A percentile compares a stretch with the other conserved stretches of the same genome.
Conservation (phyloP, 257 asterid genomes). For the Nicotiana obtusifolia region DNA sequence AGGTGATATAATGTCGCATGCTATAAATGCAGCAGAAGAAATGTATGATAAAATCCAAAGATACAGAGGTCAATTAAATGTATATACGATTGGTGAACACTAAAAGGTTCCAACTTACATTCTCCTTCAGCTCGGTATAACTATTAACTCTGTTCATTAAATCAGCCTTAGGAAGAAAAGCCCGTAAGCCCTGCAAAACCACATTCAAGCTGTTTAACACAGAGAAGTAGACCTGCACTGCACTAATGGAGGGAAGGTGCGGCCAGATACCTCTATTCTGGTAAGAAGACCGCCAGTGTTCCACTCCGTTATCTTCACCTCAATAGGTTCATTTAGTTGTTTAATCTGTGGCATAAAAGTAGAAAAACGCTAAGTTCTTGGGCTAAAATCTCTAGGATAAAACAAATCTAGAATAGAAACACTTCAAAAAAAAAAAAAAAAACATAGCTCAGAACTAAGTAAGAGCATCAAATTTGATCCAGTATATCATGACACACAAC, state of each 20-base stretch:
- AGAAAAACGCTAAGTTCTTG: neutral
- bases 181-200: conserved; percentile 83
- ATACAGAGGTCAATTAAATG: neutral
- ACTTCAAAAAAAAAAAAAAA: neutral
- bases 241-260: neutral
- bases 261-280: conserved; percentile 67
- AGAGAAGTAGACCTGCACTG: neutral
- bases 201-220: conserved; percentile 5
- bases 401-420: neutral
- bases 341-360: conserved; percentile 48
- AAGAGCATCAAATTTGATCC: neutral
- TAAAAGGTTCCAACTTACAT: conserved; percentile 31
- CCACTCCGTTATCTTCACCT: conserved; percentile 84
- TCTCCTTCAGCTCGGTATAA: conserved; percentile 74
- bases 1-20: neutral
- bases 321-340: conserved; percentile 78
- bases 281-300: conserved; percentile 94
- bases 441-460: neutral
- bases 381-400: neutral
- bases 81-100: neutral
- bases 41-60: conserved; percentile 3
- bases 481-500: neutral
- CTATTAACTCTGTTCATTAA: conserved; percentile 72
- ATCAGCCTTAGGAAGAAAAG: conserved; percentile 90
- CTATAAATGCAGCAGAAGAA: neutral